phyloP scores from a whole-genome alignment of 176 grass and related monocot species.

The Eragrostis nindensis region DNA sequence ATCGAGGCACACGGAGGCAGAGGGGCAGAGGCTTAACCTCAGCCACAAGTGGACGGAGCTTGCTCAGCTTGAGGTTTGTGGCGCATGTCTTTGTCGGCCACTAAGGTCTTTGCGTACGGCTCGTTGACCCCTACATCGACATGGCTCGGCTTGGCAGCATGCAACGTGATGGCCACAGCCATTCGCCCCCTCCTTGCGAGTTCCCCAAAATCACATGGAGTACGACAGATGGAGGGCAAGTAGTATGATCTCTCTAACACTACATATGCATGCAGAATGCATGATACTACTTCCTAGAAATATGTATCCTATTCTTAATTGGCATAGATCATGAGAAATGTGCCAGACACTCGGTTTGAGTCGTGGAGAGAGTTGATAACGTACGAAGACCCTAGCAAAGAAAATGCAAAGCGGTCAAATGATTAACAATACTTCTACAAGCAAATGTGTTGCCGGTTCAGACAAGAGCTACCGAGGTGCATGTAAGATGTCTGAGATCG shows the following conservation, averaged over 20 bases:
- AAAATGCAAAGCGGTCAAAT: background rate
- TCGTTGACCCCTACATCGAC: constrained; percentile 51
- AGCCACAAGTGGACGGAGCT: constrained; percentile 37
- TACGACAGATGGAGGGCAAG: background rate
- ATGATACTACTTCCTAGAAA: background rate
- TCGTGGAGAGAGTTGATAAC: background rate
- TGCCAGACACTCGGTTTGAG: no score
- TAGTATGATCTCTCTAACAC: background rate
- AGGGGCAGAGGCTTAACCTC: constrained; percentile 15
- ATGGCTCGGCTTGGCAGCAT: constrained; percentile 46
- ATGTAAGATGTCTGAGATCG: background rate
- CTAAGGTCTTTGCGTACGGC: constrained; percentile 53
- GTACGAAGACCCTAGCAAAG: background rate
- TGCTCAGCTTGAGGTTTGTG: constrained; percentile 37
- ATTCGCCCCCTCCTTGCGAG: background rate
- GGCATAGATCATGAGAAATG: background rate
- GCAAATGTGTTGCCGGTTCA: background rate
- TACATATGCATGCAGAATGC: background rate
- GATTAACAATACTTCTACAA: background rate
- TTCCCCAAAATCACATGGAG: constrained; percentile 34
- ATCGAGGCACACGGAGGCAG: constrained; percentile 18
- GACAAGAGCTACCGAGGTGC: background rate
- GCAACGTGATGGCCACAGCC: constrained; percentile 45
- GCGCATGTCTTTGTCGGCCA: constrained; percentile 84
- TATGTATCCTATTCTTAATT: background rate